Evolutionary conservation across 2,329 filamentous ascomycete genomes (phyloP).

Genomic region (Fusarium subglutinans): DNA sequence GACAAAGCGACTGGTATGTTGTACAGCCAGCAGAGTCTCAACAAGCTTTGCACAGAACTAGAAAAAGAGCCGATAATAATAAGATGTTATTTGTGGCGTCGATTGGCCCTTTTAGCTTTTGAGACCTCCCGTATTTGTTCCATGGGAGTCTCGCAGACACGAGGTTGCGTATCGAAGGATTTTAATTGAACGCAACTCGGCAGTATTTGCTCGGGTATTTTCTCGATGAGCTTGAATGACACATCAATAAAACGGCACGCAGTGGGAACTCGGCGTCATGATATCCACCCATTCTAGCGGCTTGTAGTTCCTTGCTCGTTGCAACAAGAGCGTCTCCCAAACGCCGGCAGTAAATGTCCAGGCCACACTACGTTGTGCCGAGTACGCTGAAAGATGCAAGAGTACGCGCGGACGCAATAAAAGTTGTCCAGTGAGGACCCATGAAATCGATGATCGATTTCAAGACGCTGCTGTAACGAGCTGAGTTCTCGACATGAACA

Average conservation of each 20-base stretch:
- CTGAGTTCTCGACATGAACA: fast-evolving
- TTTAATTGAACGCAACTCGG: no score
- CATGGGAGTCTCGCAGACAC: background rate
- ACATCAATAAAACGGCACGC: background rate
- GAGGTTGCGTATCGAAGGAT: background rate
- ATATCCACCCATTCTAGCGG: background rate
- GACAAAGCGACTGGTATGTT: background rate
- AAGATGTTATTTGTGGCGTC: fast-evolving
- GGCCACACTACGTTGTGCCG: background rate
- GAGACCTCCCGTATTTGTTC: background rate
- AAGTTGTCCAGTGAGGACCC: background rate
- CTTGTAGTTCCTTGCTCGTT: background rate
- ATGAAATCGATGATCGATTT: background rate
- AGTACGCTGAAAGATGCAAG: background rate
- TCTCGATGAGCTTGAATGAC: background rate
- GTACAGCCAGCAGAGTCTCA: background rate
- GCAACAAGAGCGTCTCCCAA: background rate
- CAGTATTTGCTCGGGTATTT: background rate
- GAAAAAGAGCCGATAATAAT: background rate
- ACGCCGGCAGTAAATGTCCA: background rate
- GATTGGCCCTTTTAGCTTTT: background rate
- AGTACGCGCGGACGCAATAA: background rate
- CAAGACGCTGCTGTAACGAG: background rate
- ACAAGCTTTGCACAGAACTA: background rate
- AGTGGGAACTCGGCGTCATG: background rate